phyloP scores from a whole-genome alignment of 2,329 filamentous ascomycete genomes.

The Nigrospora oryzae region DNA sequence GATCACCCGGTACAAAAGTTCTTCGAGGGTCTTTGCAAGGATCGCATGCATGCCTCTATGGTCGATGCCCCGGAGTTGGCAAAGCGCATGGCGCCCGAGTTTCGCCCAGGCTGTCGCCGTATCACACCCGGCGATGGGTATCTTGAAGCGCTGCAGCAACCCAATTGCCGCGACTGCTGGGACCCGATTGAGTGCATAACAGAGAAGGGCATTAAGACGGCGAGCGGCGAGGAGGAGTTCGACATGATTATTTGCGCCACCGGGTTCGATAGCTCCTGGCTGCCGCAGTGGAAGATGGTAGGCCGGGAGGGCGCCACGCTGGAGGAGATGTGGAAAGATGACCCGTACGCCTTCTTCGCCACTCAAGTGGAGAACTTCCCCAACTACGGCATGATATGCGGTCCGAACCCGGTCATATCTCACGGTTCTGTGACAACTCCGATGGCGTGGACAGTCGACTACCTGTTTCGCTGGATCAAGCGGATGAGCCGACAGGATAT shows the following conservation, averaged over 20 bases:
- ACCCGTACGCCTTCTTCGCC: background rate
- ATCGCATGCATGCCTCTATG: background rate
- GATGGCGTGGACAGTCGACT: background rate
- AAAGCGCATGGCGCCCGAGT: background rate
- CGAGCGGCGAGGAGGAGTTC: background rate
- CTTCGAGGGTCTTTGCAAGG: background rate
- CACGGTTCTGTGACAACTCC: background rate
- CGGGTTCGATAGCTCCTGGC: background rate
- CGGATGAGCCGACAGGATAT: background rate
- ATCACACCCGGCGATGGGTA: background rate
- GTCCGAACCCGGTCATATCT: background rate
- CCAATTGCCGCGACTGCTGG: background rate
- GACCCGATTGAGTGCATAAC: background rate
- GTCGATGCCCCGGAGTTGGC: background rate
- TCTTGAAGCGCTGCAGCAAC: background rate
- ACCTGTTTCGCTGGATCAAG: background rate
- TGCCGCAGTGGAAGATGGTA: background rate
- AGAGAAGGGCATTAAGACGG: background rate
- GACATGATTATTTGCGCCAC: background rate
- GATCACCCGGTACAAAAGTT: background rate
- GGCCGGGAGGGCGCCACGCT: background rate
- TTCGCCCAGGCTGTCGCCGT: background rate
- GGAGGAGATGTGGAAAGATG: background rate
- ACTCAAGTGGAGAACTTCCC: background rate
- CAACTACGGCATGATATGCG: background rate